These are phyloP conservation scores for Fusarium annulatum DNA, from an alignment of 2,329 filamentous ascomycete species.

Conservation along the genomic window DNA sequence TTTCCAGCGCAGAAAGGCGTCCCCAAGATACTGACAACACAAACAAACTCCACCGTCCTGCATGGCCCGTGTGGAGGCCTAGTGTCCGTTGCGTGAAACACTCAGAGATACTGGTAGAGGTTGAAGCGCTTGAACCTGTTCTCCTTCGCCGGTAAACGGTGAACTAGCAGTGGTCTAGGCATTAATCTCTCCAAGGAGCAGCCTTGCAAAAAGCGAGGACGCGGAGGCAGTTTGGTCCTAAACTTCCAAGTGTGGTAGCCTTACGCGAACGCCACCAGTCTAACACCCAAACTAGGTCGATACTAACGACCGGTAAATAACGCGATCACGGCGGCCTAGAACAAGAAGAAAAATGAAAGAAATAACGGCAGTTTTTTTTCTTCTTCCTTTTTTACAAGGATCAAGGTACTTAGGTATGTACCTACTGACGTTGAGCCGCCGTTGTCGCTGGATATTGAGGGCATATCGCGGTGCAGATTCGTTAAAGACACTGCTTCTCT, in stretches of 20 bases:
- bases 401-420: not conserved
- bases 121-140: constrained; percentile 23
- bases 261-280: constrained; percentile 36
- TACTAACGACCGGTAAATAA: constrained; percentile 15
- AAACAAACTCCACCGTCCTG: constrained; percentile 22
- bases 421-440: not conserved
- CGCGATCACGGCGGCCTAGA: constrained; percentile 39
- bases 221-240: not conserved
- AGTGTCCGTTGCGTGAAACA: constrained; percentile 25
- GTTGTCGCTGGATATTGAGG: constrained; percentile 1
- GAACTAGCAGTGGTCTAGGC: constrained; percentile 28
- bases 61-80: constrained; percentile 27
- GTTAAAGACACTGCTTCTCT: not conserved
- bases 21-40: constrained; percentile 20
- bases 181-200: constrained; percentile 32
- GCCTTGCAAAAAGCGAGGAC: constrained; percentile 34
- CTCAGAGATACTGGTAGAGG: not conserved
- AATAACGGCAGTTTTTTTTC: constrained; percentile 1
- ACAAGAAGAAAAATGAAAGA: constrained; percentile 14
- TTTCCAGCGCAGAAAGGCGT: constrained; percentile 32
- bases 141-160: constrained; percentile 5
- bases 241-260: constrained; percentile 21
- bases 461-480: constrained; percentile 8
- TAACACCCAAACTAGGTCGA: constrained; percentile 16
- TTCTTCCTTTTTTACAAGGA: not conserved